Evolutionary conservation across 495 filamentous ascomycete species (phyloP), one percentile per base, ranked within the genome.

Genomic region (Trichoderma reesei): DNA sequence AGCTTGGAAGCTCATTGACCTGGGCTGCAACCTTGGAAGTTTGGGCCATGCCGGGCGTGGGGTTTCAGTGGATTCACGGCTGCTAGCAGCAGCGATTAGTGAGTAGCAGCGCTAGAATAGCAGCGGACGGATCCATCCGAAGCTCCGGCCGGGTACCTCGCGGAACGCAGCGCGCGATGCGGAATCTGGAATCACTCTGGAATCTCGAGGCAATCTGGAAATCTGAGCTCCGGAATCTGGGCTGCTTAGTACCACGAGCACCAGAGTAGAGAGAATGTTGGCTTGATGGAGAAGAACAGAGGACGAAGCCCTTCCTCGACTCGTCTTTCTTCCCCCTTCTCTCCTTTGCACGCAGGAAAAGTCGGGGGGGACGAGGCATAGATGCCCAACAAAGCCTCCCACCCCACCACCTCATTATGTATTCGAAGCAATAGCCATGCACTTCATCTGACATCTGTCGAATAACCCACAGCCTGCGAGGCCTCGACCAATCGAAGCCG

Each of bases 351-450:
- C n/a, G n/a, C n/a, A n/a, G n/a, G n/a, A n/a, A 48, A 56, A 34
- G 18, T 56, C 31, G 31, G 31, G 51, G 51, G 51, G 34, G n/a
- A n/a, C n/a, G 11, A 56, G 51, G 51, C 51, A 56, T 56, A n/a
- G 18, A 56, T 56, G 51, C 51, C 51, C 26, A 56, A 56, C 20
- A 31, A 56, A 26, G 8, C 51, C n/a, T n/a, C n/a, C n/a, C n/a
- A n/a, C 51, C 51, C 51, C 51, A 56, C 51, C 51, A 56, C 34
- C 31, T n/a, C n/a, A n/a, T n/a, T 56, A 56, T 56, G 51, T 56
- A 56, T 56, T 56, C 51, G 18, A 7, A 13, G 51, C 51, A 56
- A 34, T 11, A 14, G 20, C 14, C 51, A 56, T 56, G 51, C 51
- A 56, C 51, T 56, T 56, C 20, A 56, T 56, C 51, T 56, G 51